These are phyloP conservation scores for Cadophora malorum DNA, from an alignment of 2,329 filamentous ascomycete genomes.

Conservation along the genomic window DNA sequence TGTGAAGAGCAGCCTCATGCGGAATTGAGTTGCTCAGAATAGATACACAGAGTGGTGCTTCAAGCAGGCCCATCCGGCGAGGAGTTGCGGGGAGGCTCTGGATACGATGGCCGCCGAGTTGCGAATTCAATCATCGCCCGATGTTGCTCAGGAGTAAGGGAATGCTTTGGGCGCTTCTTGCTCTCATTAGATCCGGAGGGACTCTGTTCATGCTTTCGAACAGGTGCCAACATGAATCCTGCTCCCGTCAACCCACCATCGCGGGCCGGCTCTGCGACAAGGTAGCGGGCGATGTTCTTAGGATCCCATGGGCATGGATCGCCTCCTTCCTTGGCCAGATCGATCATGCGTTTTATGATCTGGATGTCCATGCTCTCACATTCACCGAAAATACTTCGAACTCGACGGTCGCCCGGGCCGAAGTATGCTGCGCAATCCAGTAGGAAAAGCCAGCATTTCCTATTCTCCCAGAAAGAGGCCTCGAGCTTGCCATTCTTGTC, in stretches of 20 bases:
- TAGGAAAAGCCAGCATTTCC: slow-evolving; percentile 2
- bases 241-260: background rate
- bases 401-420: background rate
- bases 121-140: background rate
- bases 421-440: slow-evolving; percentile 12
- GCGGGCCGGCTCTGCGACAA: background rate
- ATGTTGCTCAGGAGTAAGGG: background rate
- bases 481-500: background rate
- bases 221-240: background rate
- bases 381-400: background rate
- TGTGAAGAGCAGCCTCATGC: too few species aligned
- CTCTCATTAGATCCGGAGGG: background rate
- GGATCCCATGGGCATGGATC: slow-evolving; percentile 10
- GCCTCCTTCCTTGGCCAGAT: background rate
- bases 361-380: background rate
- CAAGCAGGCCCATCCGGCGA: background rate
- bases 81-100: background rate
- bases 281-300: background rate
- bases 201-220: background rate
- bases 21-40: background rate
- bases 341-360: slow-evolving; percentile 12
- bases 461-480: background rate
- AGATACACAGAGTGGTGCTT: background rate
- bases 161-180: background rate
- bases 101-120: too few species aligned